phyloP scores from a whole-genome alignment of 2,329 filamentous ascomycete species.

The Nannizziopsis barbatae region DNA sequence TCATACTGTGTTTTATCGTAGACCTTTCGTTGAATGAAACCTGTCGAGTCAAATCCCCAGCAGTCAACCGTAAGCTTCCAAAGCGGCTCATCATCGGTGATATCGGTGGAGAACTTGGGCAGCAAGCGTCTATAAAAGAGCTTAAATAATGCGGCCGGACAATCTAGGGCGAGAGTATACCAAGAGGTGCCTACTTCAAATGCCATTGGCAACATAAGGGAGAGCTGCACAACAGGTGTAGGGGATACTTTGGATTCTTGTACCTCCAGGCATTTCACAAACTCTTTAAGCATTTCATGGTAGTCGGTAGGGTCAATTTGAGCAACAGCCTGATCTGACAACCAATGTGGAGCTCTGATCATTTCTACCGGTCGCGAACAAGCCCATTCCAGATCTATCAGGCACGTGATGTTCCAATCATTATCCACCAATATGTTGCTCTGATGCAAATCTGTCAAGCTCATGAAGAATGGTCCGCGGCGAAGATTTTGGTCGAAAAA shows the following conservation, averaged over 20 bases:
- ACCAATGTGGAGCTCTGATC: conserved; percentile 25
- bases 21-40: conserved; percentile 14
- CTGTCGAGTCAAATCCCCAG: conserved; percentile 10
- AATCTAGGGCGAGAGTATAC: conserved; percentile 19
- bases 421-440: conserved; percentile 27
- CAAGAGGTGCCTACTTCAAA: conserved; percentile 20
- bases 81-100: conserved; percentile 13
- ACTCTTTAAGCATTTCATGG: conserved; percentile 15
- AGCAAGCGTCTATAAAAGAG: conserved; percentile 19
- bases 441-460: conserved; percentile 24
- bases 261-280: conserved; percentile 16
- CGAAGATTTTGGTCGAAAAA: conserved; percentile 5
- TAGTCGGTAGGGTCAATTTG: conserved; percentile 16
- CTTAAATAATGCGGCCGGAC: conserved; percentile 18
- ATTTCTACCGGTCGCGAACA: conserved; percentile 20
- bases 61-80: conserved; percentile 14
- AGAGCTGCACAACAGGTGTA: neutral
- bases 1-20: conserved; percentile 16
- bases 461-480: conserved; percentile 24
- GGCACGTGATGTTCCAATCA: conserved; percentile 25
- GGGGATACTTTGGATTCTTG: conserved; percentile 11
- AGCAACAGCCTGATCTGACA: conserved; percentile 17
- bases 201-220: conserved; percentile 8
- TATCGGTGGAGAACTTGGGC: conserved; percentile 13
- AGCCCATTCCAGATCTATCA: conserved; percentile 30